A percentile compares a stretch with the other conserved stretches of the same genome.
Evolutionary conservation across 108 stramenopile genomes (phyloP).

Genomic region (Fragilariopsis cylindrus): DNA sequence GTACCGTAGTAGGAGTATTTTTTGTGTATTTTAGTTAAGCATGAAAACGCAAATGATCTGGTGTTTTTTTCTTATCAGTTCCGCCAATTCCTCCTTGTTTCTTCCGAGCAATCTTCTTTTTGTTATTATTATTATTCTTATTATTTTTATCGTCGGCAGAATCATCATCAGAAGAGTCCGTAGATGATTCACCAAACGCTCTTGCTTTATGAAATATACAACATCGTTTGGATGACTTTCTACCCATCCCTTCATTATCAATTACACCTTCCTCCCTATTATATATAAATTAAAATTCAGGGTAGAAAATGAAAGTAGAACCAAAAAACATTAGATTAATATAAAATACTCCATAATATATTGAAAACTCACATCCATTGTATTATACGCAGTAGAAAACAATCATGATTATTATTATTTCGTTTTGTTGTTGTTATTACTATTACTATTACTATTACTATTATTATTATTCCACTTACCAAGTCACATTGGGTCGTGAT

Average conservation of each 20-base stretch:
- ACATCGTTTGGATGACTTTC: conserved; percentile 92
- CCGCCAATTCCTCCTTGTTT: conserved; percentile 27
- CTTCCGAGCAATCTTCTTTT: conserved; percentile 42
- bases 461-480: conserved; percentile 24
- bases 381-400: background rate
- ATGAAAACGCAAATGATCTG: conserved; percentile 85
- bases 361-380: background rate
- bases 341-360: background rate
- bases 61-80: conserved; percentile 59
- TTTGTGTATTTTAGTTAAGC: conserved; percentile 38
- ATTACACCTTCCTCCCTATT: conserved; percentile 77
- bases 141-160: conserved; percentile 33
- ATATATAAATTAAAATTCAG: no score
- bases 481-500: conserved; percentile 31
- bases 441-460: background rate
- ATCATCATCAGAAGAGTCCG: conserved; percentile 73
- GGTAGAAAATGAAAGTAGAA: background rate
- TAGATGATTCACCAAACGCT: conserved; percentile 88
- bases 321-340: background rate
- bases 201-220: conserved; percentile 96
- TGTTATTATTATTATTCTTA: conserved; percentile 9
- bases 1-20: background rate
- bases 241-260: conserved; percentile 92
- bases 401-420: background rate
- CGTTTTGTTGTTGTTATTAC: background rate